Percentiles rank a stretch among this genome's conserved stretches.
phyloP scores from a whole-genome alignment of 768 basidiomycete genomes.

The Cystobasidium onofrii region DNA sequence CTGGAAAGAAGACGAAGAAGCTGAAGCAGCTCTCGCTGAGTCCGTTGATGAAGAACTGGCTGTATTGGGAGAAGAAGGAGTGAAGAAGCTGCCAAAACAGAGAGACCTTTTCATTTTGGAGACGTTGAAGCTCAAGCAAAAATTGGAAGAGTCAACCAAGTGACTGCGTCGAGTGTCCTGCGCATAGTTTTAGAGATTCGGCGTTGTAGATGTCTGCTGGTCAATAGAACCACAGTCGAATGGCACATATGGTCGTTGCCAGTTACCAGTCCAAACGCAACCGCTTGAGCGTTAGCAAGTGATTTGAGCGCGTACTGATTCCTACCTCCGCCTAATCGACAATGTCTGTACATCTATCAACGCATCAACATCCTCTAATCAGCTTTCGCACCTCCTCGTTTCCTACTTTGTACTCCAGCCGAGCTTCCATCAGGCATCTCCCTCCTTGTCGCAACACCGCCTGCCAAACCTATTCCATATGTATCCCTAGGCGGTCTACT shows the following conservation, averaged over 20 bases:
- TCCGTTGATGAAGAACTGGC: neutral
- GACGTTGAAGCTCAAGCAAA: neutral
- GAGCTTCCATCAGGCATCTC: constrained; percentile 1
- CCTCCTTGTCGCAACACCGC: neutral
- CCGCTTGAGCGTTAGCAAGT: neutral
- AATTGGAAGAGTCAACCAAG: neutral
- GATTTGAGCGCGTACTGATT: neutral
- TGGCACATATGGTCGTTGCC: too few species aligned
- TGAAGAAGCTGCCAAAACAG: neutral
- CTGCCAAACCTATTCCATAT: constrained; percentile 16
- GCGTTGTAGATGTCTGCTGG: too few species aligned
- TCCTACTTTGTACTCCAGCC: constrained; percentile 25
- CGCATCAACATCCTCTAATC: neutral
- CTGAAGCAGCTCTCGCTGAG: neutral
- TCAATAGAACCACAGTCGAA: too few species aligned
- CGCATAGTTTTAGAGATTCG: too few species aligned
- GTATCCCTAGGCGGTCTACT: neutral
- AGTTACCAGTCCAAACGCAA: too few species aligned
- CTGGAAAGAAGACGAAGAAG: constrained; percentile 6
- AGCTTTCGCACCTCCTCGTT: constrained; percentile 27
- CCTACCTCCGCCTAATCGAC: neutral
- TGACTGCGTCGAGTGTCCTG: too few species aligned
- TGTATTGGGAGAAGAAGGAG: neutral
- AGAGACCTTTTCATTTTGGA: neutral
- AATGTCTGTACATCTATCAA: neutral